These are phyloP conservation scores for Marasmius tenuissimus DNA, from an alignment of 1,284 basidiomycete species.

Conservation along the genomic window DNA sequence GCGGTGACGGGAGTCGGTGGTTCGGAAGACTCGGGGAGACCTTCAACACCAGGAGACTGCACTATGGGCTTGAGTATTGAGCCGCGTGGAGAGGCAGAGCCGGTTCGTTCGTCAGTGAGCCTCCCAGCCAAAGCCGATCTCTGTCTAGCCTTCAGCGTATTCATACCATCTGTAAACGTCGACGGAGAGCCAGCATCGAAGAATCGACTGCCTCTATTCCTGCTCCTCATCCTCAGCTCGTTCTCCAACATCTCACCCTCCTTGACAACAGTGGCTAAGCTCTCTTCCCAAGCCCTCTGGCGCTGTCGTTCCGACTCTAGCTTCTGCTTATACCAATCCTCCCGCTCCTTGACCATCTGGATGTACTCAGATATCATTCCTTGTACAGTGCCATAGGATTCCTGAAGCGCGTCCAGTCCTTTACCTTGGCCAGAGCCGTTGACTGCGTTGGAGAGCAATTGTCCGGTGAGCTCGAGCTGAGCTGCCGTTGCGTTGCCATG, in stretches of 20 bases:
- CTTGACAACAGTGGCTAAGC: conserved; percentile 80
- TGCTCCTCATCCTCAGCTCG: conserved; percentile 67
- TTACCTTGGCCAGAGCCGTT: conserved; percentile 33
- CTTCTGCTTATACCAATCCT: conserved; percentile 72
- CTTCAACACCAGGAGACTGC: conserved; percentile 3
- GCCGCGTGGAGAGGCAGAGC: background rate
- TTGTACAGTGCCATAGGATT: conserved; percentile 62
- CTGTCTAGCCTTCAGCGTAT: conserved; percentile 25
- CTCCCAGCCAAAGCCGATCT: conserved; percentile 18
- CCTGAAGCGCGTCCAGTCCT: conserved; percentile 61
- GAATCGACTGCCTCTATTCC: conserved; percentile 56
- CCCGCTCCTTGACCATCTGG: conserved; percentile 77
- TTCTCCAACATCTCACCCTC: conserved; percentile 87
- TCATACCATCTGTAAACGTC: background rate
- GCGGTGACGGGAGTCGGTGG: background rate
- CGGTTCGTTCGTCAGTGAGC: background rate
- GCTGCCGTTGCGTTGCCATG: conserved; percentile 76
- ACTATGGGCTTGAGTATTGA: background rate
- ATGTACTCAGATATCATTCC: conserved; percentile 70
- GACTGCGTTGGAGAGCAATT: conserved; percentile 60
- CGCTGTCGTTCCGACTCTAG: conserved; percentile 73
- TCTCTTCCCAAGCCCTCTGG: conserved; percentile 90
- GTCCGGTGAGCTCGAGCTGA: conserved; percentile 77
- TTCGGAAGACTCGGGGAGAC: background rate
- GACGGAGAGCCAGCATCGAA: conserved; percentile 35